Evolutionary conservation across 1,139 yeast genomes (phyloP), one percentile per base, ranked within the genome.

Genomic region (Suhomyces bokatorum): DNA sequence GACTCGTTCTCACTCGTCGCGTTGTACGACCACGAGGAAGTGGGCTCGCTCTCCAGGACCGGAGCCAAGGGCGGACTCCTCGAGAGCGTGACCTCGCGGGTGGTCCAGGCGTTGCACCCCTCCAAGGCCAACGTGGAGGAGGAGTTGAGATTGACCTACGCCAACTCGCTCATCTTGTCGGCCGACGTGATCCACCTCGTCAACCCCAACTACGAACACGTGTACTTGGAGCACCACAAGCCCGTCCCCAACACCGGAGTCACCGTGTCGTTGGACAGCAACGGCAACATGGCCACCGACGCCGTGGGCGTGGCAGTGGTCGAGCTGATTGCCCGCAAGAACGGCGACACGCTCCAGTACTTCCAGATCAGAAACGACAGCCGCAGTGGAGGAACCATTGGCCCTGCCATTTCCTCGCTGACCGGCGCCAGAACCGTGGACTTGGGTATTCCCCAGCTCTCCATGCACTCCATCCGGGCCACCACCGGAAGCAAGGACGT

Each of bases 391-490:
- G 88, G 91, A 26, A 87, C 95, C 15, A 85, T 87, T 58, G 95
- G 95, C 0, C 93, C 93, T 7, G 72, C 77, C 37, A 67, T 87
- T 43, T 72, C 89, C 1, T 67, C 81, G 7, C 72, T 65, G 35
- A 84, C 91, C 1, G 95, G 95, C 28, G 86, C 90, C 11, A 74
- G 89, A 57, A 83, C 89, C 24, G 75, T 85, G 40, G 95, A 87
- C 59, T 69, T 85, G 46, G 95, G 95, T 33, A 81, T 87, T 49
- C 84, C 95, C 0, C 90, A 85, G 56, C 69, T 85, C 52, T 77
- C 90, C 8, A 87, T 87, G 95, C 95, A 87, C 63, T 83, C 89
- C 43, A 85, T 86, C 46, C 71, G 95, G 57, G 91, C 90, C 22
- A 77, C 86, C 15, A 78, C 85, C 30, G 95, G 95, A 10, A 72